Evolutionary conservation across 2,329 filamentous ascomycete genomes (phyloP), one percentile per base, ranked within the genome.

Genomic region (Pleoardoris graminearum): DNA sequence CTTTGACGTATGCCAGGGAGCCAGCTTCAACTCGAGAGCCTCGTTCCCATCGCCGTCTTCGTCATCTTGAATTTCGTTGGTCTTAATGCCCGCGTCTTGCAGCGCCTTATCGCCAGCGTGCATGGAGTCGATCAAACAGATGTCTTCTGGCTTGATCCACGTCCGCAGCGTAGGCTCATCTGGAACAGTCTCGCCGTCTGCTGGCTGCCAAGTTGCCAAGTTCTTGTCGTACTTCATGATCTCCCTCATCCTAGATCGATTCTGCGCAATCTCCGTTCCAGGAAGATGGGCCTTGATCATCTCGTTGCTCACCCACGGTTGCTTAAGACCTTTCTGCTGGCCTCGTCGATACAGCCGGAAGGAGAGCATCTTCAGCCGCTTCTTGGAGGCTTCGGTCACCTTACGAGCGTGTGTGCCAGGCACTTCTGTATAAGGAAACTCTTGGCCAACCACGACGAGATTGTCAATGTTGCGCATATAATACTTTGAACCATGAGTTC

Each of bases 341-440:
- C 87, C 91, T 64, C 90, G 89, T 57, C 87, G 84, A 65, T 96
- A 90, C 70, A 96, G 86, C 45, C 94, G 89, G 72, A 91, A 97
- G 0, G 91, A 89, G 33, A 99, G 86, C 87, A 97, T 97, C 78
- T 94, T 96, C 74, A 99, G 86, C 30, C 94, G 86, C 73, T 94
- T 96, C 79, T 99, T 99, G 30, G 90, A 88, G n/a, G 93, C 91
- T 51, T 95, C 96, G 0, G 94, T 99, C 25, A 97, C 93, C 72
- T 94, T 96, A 55, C 94, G 84, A 32, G 91, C 95, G 70, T 97
- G 92, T 2, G 92, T 93, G 0, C 92, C 92, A 3, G 94, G 94
- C 4, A 99, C 89, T 65, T 97, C 92, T 25, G 93, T 85, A 0
- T 90, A 91, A 1, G 94, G 94, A 67, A 97, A 91, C 50, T 93